A percentile compares a stretch with the other conserved stretches of the same genome.
phyloP scores from a whole-genome alignment of 2,329 filamentous ascomycete genomes.

The Endoconidiophora polonica region DNA sequence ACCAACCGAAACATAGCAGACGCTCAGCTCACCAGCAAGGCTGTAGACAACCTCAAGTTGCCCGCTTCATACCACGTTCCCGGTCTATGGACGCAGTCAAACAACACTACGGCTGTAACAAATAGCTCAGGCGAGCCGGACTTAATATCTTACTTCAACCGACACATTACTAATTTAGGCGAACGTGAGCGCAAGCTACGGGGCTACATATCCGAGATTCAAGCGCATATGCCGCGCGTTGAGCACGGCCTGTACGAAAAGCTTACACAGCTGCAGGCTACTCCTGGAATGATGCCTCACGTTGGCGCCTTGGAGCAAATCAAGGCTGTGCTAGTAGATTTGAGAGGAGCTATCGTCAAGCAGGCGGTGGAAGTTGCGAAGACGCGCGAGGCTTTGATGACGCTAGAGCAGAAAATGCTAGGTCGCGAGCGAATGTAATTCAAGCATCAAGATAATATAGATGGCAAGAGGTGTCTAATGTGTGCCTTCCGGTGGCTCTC shows the following conservation, averaged over 20 bases:
- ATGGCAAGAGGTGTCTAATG: background rate
- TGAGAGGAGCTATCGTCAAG: constrained; percentile 24
- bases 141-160: constrained; percentile 29
- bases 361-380: constrained; percentile 28
- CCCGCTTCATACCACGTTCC: constrained; percentile 40
- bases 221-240: constrained; percentile 31
- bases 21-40: constrained; percentile 54
- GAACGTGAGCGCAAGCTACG: constrained; percentile 28
- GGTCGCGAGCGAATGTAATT: constrained; percentile 5
- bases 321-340: constrained; percentile 22
- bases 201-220: constrained; percentile 29
- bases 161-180: constrained; percentile 26
- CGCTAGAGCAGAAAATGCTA: constrained; percentile 26
- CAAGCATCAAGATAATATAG: background rate
- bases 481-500: background rate
- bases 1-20: constrained; percentile 49
- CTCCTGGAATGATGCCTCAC: constrained; percentile 13
- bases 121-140: constrained; percentile 25
- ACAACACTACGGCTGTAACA: constrained; percentile 20
- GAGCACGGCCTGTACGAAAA: constrained; percentile 28
- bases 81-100: constrained; percentile 23
- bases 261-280: constrained; percentile 16
- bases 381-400: constrained; percentile 25
- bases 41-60: constrained; percentile 57
- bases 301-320: constrained; percentile 20